Evolutionary conservation across 2,329 filamentous ascomycete species (phyloP), one percentile per base, ranked within the genome.

Genomic region (Alternaria brassicae): DNA sequence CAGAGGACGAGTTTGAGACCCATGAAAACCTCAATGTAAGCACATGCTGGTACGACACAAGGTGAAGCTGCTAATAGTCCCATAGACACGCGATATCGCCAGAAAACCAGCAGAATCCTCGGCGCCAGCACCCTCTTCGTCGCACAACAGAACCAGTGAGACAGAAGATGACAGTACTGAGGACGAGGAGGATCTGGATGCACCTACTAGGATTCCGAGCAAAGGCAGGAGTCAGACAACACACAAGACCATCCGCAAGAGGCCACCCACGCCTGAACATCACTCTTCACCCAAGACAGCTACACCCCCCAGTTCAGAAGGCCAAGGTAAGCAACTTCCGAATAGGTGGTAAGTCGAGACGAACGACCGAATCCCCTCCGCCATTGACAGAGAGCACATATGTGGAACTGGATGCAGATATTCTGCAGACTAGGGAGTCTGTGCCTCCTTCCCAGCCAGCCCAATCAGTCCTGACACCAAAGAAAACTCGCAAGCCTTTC

Each of bases 161-260:
- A 30, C 32, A 4, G 47, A 30, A 10, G 32, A 21, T 7, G 41
- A 49, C 9, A 45, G 30, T 25, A 52, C 41, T 28, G 42, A 27
- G 3, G 64, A 56, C 19, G 65, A 80, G 23, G 77, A 79, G 4
- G 78, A 81, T 50, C 70, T 81, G 10, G 79, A 80, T 63, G 73
- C 67, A 6, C 72, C 72, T 10, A 47, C 61, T 2, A 71, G 56
- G 23, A 66, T 52, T 30, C 63, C 66, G 27, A 67, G 59, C 21
- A 66, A 68, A 27, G 58, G 12, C 8, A 60, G 50, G 25, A 36
- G 12, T 15, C 56, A 28, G 8, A 28, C 32, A 0, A 10, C 32
- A 15, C 44, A 25, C 10, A 48, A 39, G 30, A 27, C 30, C n/a
- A 3, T 44, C 10, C 56, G 17, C n/a, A 41, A 12, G n/a, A 54